phyloP scores from a whole-genome alignment of 495 filamentous ascomycete species.

The Recurvomyces mirabilis region DNA sequence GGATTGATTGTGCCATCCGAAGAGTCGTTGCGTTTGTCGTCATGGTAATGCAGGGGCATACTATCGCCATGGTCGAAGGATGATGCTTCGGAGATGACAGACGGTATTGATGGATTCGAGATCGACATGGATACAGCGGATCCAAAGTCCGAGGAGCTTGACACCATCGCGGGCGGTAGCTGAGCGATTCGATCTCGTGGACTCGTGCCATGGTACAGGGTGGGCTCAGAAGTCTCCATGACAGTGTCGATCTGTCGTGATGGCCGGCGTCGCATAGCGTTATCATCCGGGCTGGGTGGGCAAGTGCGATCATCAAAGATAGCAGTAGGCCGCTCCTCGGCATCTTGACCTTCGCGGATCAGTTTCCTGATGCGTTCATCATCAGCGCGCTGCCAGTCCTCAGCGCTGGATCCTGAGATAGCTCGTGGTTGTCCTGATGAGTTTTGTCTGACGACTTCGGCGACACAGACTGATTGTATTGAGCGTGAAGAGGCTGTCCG shows the following conservation, averaged over 20 bases:
- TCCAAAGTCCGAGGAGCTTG: conserved; percentile 34
- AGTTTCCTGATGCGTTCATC: conserved; percentile 26
- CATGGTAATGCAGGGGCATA: conserved; percentile 1
- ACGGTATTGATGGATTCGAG: conserved; percentile 36
- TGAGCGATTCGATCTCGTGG: conserved; percentile 17
- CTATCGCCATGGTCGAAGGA: conserved; percentile 27
- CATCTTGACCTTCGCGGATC: conserved; percentile 8
- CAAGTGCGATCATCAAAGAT: conserved; percentile 21
- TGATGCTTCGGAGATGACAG: conserved; percentile 32
- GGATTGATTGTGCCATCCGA: conserved; percentile 14
- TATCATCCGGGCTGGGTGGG: conserved; percentile 33
- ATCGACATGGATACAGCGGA: conserved; percentile 33
- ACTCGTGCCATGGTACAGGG: conserved; percentile 22
- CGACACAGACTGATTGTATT: conserved; percentile 6
- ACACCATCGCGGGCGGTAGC: conserved; percentile 21
- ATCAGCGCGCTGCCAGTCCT: conserved; percentile 27
- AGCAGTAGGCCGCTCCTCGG: conserved; percentile 10
- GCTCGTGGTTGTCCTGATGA: not conserved
- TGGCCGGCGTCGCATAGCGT: conserved; percentile 1
- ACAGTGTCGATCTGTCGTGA: not conserved
- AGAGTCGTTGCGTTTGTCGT: conserved; percentile 7
- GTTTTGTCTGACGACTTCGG: not conserved
- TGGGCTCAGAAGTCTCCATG: conserved; percentile 9
- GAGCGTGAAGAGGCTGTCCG: conserved; percentile 15
- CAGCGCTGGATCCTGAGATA: conserved; percentile 21